Evolutionary conservation across 805 yeast species (phyloP), one percentile per base, ranked within the genome.

Genomic region (Candida pseudofarinosa): DNA sequence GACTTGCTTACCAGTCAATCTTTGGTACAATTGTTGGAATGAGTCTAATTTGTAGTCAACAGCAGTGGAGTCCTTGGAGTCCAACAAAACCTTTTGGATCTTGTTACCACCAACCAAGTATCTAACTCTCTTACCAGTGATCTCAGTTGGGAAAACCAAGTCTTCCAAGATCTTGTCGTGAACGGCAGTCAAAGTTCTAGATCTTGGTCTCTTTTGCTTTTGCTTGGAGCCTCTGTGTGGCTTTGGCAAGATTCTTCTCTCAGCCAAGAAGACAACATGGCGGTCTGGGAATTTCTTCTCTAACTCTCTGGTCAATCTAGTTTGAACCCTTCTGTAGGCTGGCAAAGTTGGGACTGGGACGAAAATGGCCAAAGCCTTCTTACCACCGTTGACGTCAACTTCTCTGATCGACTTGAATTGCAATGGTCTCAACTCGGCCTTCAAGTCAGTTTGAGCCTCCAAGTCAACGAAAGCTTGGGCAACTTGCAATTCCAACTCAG

Each of bases 271-370:
- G 65, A 93, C 91, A 75, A 91, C 97, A 75, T 93, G 97, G 76
- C 96, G 88, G 83, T 91, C 99, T 73, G 97, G 95, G 90, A 91
- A 93, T 81, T 93, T 91, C 95, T 91, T 91, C 81, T 91, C 99
- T 74, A 91, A 86, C 82, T 91, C 99, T 80, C 98, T 91, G 80
- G 97, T 88, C 73, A 91, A 85, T 79, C 90, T 86, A 65, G 81
- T 81, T 83, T 91, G 99, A 67, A 91, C 95, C 80, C 85, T 88
- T 88, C 90, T 97, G 91, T 88, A 88, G 60, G 85, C 83, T 59
- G 81, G 65, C 71, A 89, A 82, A 65, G 88, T 80, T 76, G 98
- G 97, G 62, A 86, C 95, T 74, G 99, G 99, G 63, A 91, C 97
- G 69, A 93, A 91, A 78, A 93, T 78, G 73, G 90, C 96, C 72